These are phyloP conservation scores for Geotrichum aggregatum DNA, from an alignment of 1,139 yeast species.

Conservation along the genomic window DNA sequence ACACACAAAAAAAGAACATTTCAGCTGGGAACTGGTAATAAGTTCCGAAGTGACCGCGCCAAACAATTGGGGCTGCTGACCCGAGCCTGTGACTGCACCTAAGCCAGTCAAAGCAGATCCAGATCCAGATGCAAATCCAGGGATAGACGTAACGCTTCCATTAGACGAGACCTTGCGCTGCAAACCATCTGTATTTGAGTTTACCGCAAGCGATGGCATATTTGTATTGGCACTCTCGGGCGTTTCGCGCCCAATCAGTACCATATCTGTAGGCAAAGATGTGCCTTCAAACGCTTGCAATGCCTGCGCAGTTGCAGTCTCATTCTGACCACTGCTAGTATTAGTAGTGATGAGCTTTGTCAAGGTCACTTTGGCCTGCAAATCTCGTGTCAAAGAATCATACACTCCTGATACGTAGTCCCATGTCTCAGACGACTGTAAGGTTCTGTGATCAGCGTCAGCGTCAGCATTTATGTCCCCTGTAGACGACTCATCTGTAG, in stretches of 20 bases:
- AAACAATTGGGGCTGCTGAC: neutral
- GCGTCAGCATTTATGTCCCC: no score
- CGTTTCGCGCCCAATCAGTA: slow-evolving; percentile 18
- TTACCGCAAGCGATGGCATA: no score
- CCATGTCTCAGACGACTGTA: slow-evolving; percentile 14
- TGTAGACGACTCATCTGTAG: slow-evolving; percentile 35
- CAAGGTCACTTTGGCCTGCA: slow-evolving; percentile 5
- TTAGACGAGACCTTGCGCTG: neutral
- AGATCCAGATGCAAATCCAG: no score
- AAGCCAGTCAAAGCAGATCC: no score
- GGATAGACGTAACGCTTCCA: neutral
- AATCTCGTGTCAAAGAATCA: slow-evolving; percentile 2
- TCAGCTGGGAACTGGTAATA: slow-evolving; percentile 2
- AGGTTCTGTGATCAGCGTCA: neutral
- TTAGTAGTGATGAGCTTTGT: slow-evolving; percentile 43
- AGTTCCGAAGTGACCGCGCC: slow-evolving; percentile 13
- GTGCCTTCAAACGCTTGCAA: slow-evolving; percentile 7
- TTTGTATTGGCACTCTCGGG: slow-evolving; percentile 3
- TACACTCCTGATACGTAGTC: slow-evolving; percentile 10
- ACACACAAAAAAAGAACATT: slow-evolving; percentile 14
- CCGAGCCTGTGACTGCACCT: neutral
- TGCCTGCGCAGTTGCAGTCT: neutral
- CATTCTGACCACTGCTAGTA: no score
- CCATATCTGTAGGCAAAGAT: slow-evolving; percentile 12
- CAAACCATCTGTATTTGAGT: neutral